A percentile compares a stretch with the other conserved stretches of the same genome.
Conservation (phyloP, 2,329 filamentous ascomycete genomes). For the Metarhizium guizhouense region DNA sequence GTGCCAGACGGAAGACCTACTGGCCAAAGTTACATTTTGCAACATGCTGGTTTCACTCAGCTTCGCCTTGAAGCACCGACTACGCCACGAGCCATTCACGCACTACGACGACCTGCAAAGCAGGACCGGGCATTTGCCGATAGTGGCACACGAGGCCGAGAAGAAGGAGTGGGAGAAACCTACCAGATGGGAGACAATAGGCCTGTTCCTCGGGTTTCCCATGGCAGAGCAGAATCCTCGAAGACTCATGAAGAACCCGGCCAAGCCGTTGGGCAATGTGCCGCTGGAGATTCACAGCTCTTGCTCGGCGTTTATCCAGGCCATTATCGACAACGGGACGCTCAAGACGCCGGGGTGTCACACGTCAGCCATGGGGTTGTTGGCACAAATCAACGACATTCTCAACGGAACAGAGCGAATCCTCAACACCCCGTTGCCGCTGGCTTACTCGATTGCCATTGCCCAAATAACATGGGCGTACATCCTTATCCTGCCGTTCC, state of each 20-base stretch:
- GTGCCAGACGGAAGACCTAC: conserved; percentile 12
- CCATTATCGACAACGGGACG: conserved; percentile 40
- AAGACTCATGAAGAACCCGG: conserved; percentile 57
- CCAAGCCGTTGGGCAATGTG: conserved; percentile 60
- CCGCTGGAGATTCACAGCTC: conserved; percentile 64
- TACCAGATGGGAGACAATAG: conserved; percentile 21
- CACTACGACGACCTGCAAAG: conserved; percentile 44
- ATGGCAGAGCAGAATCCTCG: conserved; percentile 63
- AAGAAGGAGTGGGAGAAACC: conserved; percentile 33
- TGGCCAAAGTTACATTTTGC: conserved; percentile 29
- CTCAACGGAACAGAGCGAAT: conserved; percentile 61
- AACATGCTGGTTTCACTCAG: conserved; percentile 37
- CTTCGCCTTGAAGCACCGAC: conserved; percentile 39
- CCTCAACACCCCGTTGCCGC: conserved; percentile 62
- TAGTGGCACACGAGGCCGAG: conserved; percentile 43
- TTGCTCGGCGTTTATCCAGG: conserved; percentile 51
- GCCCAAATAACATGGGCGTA: conserved; percentile 72
- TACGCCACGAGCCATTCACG: conserved; percentile 47
- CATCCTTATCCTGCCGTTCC: conserved; percentile 63
- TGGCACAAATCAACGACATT: conserved; percentile 55
- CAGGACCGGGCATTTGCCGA: conserved; percentile 56
- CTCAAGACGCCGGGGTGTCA: conserved; percentile 41
- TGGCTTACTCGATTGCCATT: conserved; percentile 68
- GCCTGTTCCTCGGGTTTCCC: conserved; percentile 58
- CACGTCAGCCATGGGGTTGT: conserved; percentile 37